Evolutionary conservation across 2,329 filamentous ascomycete genomes (phyloP).

Genomic region (Fusarium austroafricanum): DNA sequence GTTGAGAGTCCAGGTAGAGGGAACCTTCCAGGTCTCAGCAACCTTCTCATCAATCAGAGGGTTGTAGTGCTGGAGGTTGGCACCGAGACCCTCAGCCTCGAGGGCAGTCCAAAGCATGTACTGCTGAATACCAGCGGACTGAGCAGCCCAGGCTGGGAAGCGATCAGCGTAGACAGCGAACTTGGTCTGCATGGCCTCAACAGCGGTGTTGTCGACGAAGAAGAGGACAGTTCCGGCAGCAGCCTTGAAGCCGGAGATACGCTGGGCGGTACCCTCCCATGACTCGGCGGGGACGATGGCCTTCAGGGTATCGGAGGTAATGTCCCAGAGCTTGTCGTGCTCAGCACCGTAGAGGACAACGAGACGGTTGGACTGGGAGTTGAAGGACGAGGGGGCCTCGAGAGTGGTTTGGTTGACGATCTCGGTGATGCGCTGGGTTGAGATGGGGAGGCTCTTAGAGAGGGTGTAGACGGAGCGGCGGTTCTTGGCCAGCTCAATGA

Average conservation of each 20-base stretch:
- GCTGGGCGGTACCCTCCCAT: conserved; percentile 64
- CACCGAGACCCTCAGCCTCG: conserved; percentile 84
- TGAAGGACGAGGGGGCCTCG: conserved; percentile 84
- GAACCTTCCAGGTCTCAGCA: conserved; percentile 74
- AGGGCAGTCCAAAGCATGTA: conserved; percentile 83
- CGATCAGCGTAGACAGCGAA: conserved; percentile 81
- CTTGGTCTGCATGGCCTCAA: conserved; percentile 74
- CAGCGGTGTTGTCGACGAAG: conserved; percentile 80
- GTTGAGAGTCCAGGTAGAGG: conserved; percentile 78
- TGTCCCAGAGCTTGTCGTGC: conserved; percentile 89
- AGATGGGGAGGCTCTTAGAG: conserved; percentile 68
- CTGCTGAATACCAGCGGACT: conserved; percentile 84
- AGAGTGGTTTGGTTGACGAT: conserved; percentile 73
- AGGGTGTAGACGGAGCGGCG: conserved; percentile 78
- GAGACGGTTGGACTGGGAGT: conserved; percentile 84
- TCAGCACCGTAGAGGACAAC: conserved; percentile 84
- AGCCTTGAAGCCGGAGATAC: conserved; percentile 69
- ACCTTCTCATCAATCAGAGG: conserved; percentile 83
- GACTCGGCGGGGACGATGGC: conserved; percentile 72
- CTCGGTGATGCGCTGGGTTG: conserved; percentile 68
- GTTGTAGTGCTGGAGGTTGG: conserved; percentile 95
- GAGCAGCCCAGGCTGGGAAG: conserved; percentile 81
- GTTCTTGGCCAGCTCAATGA: conserved; percentile 73
- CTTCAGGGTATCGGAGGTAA: conserved; percentile 64
- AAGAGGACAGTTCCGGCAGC: conserved; percentile 88